Evolutionary conservation across 2,329 filamentous ascomycete genomes (phyloP).

Genomic region (Chalaropsis ovoidea): DNA sequence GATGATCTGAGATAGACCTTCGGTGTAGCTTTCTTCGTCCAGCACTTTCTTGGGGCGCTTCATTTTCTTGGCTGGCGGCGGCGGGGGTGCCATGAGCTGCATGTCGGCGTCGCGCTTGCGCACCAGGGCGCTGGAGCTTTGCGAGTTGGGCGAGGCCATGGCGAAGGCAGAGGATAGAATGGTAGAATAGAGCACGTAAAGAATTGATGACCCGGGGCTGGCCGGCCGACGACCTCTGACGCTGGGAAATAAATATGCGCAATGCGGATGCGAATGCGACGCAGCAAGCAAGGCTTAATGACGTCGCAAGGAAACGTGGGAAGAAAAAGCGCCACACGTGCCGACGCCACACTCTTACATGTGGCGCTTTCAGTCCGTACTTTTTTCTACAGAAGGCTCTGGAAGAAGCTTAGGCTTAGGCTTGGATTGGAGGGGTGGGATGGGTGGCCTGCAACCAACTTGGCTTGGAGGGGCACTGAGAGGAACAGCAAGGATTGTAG

Average conservation of each 20-base stretch:
- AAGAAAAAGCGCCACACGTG: neutral
- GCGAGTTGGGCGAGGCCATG: constrained; percentile 1
- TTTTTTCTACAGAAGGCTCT: constrained; percentile 7
- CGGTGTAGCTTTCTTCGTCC: constrained; percentile 88
- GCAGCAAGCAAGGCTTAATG: neutral
- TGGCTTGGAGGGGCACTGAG: neutral
- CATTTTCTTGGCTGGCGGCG: constrained; percentile 74
- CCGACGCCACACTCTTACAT: neutral
- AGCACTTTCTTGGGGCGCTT: constrained; percentile 81
- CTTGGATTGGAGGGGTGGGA: neutral
- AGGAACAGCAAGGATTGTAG: constrained; percentile 10
- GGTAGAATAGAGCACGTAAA: neutral
- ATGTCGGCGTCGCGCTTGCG: constrained; percentile 59
- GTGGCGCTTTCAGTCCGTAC: neutral
- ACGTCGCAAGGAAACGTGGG: neutral
- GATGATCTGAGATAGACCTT: constrained; percentile 85
- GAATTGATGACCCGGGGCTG: neutral
- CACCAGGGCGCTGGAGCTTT: constrained; percentile 48
- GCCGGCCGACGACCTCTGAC: neutral
- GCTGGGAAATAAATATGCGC: neutral
- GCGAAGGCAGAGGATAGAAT: neutral
- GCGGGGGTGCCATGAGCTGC: constrained; percentile 72
- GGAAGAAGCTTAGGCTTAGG: constrained; percentile 3
- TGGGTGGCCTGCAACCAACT: neutral
- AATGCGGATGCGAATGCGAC: neutral